Conservation (phyloP, 2,329 filamentous ascomycete species). For the Claviceps paspali region DNA sequence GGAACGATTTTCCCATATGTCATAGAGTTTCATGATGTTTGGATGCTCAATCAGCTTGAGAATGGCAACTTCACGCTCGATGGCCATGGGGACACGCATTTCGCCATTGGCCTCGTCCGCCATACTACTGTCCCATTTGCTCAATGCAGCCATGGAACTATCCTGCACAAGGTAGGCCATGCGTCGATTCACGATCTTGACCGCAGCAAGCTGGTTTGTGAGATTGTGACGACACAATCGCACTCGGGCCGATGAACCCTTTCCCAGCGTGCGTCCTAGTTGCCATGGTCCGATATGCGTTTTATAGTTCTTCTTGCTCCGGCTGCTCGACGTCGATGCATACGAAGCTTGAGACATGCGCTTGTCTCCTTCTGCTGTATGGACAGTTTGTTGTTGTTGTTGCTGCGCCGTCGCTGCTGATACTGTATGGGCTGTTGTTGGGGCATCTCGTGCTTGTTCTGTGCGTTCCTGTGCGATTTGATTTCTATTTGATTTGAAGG, state of each 20-base stretch:
- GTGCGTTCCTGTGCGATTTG: conserved; percentile 3
- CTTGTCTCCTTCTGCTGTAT: conserved; percentile 19
- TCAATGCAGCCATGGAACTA: conserved; percentile 70
- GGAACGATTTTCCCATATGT: conserved; percentile 94
- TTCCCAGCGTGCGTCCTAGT: conserved; percentile 74
- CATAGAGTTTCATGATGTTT: conserved; percentile 85
- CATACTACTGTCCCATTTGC: conserved; percentile 49
- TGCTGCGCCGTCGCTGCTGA: not conserved
- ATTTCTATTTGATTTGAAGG: conserved; percentile 4
- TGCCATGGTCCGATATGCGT: conserved; percentile 90
- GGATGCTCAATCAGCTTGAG: conserved; percentile 93
- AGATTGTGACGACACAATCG: conserved; percentile 66
- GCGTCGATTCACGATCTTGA: conserved; percentile 87
- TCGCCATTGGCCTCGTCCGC: conserved; percentile 43
- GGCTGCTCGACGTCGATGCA: conserved; percentile 23
- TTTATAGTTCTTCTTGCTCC: conserved; percentile 33
- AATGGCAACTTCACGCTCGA: conserved; percentile 90
- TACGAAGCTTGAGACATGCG: conserved; percentile 27
- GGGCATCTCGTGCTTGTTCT: conserved; percentile 1
- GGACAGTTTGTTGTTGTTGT: conserved; percentile 11
- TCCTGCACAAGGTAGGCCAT: conserved; percentile 69
- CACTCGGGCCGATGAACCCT: conserved; percentile 79
- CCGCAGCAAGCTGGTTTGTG: conserved; percentile 70
- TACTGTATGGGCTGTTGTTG: not conserved
- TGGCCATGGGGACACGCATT: conserved; percentile 65